Evolutionary conservation across 108 stramenopile genomes (phyloP).

Genomic region (Chaetoceros muelleri): DNA sequence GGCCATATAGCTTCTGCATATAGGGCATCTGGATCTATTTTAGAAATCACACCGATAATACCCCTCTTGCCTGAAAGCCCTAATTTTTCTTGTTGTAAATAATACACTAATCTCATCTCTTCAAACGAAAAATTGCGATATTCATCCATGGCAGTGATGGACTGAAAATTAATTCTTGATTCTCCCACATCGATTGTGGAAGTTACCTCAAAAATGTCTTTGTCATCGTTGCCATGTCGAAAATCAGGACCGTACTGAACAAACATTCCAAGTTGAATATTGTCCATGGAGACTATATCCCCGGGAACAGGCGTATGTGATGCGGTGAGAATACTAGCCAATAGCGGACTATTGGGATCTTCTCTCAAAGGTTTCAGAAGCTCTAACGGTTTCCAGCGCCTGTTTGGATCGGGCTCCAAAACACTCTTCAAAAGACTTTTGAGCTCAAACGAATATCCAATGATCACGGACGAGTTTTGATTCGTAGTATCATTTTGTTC

Average conservation of each 20-base stretch:
- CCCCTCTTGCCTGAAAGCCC: too few relatives aligned
- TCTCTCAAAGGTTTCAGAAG: constrained; percentile 13
- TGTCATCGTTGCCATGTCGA: too few relatives aligned
- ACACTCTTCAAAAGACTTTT: constrained; percentile 15
- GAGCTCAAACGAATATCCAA: constrained; percentile 20
- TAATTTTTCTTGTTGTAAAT: too few relatives aligned
- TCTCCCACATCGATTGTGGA: too few relatives aligned
- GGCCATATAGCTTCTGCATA: constrained; percentile 15
- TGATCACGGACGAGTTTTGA: constrained; percentile 16
- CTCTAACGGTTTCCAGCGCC: constrained; percentile 17
- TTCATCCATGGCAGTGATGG: too few relatives aligned
- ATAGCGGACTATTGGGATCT: constrained; percentile 18
- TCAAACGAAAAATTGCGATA: too few relatives aligned
- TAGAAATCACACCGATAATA: constrained; percentile 17
- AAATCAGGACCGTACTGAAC: constrained; percentile 27
- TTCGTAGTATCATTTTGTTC: neutral
- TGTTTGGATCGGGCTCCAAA: constrained; percentile 12
- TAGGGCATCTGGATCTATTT: constrained; percentile 16
- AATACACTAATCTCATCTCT: too few relatives aligned
- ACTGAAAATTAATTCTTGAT: too few relatives aligned
- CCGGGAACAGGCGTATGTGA: constrained; percentile 18
- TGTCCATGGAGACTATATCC: constrained; percentile 25
- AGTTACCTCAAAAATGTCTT: too few relatives aligned
- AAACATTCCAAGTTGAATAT: constrained; percentile 38
- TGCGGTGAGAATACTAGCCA: constrained; percentile 10